A percentile compares a stretch with the other conserved stretches of the same genome.
Evolutionary conservation across 2,329 filamentous ascomycete genomes (phyloP).

Genomic region (Cladosporium velox): DNA sequence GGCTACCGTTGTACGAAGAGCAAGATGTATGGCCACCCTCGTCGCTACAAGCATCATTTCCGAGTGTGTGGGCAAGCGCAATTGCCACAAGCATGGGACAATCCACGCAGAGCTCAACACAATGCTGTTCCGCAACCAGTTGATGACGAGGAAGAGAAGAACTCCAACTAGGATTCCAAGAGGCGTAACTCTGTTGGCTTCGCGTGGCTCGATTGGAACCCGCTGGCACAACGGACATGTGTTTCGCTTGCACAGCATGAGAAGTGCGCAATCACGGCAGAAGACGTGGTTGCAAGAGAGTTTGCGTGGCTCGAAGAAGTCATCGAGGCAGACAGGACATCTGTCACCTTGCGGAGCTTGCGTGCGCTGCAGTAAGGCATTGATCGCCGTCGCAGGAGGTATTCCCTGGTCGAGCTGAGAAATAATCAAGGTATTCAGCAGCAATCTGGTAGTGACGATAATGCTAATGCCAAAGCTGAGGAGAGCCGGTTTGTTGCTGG

Average conservation of each 20-base stretch:
- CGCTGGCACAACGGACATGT: conserved; percentile 1
- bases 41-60: too few relatives aligned
- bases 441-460: not conserved
- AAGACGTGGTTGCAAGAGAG: conserved; percentile 12
- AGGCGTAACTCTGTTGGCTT: too few relatives aligned
- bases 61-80: too few relatives aligned
- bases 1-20: too few relatives aligned
- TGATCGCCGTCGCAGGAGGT: not conserved
- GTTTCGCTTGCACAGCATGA: not conserved
- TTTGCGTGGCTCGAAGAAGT: not conserved
- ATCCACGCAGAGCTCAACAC: too few relatives aligned
- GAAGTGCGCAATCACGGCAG: conserved; percentile 16
- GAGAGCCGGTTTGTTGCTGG: not conserved
- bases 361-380: not conserved
- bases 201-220: not conserved
- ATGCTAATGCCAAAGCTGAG: not conserved
- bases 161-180: too few relatives aligned
- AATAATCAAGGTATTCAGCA: not conserved
- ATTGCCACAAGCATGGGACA: too few relatives aligned
- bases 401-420: too few relatives aligned
- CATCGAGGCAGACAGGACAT: not conserved
- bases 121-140: too few relatives aligned
- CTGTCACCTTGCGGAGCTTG: not conserved
- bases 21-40: too few relatives aligned
- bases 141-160: too few relatives aligned